phyloP scores from a whole-genome alignment of 1,284 basidiomycete genomes.

The Apiotrichum gracile region DNA sequence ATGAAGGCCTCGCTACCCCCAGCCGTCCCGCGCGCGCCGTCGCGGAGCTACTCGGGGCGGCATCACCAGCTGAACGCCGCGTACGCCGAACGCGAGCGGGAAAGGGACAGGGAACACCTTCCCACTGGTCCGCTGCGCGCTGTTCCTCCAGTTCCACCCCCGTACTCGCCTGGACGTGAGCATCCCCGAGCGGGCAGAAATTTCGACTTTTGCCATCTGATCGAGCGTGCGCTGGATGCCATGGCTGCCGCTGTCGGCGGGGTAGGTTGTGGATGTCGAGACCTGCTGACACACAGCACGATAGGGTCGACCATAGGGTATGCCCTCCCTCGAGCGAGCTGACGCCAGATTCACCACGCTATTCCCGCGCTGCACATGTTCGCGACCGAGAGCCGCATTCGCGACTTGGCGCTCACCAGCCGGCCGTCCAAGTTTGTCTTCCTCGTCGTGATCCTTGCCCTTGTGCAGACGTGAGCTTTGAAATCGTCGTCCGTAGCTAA shows the following conservation, averaged over 20 bases:
- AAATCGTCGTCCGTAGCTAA: background rate
- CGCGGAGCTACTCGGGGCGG: no score
- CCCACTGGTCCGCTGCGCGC: no score
- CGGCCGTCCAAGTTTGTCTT: constrained; percentile 28
- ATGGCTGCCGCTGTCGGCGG: background rate
- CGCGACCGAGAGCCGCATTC: constrained; percentile 22
- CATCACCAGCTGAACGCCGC: no score
- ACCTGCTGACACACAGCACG: constrained; percentile 15
- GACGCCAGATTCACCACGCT: constrained; percentile 21
- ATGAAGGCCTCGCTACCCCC: no score
- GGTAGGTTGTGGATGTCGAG: background rate
- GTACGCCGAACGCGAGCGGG: no score
- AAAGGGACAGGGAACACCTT: no score
- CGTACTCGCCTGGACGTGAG: no score
- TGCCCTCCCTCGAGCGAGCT: background rate
- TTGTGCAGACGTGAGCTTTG: constrained; percentile 29
- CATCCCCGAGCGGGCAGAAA: no score
- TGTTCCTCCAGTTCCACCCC: no score
- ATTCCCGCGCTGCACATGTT: constrained; percentile 29
- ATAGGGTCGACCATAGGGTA: constrained; percentile 22
- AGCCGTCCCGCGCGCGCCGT: no score
- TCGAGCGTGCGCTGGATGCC: background rate
- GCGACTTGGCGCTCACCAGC: constrained; percentile 12
- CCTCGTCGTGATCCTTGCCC: constrained; percentile 18
- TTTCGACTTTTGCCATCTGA: background rate